A percentile compares a stretch with the other conserved stretches of the same genome.
Conservation (phyloP, 805 yeast genomes). For the Diddensiella caesifluorescens region DNA sequence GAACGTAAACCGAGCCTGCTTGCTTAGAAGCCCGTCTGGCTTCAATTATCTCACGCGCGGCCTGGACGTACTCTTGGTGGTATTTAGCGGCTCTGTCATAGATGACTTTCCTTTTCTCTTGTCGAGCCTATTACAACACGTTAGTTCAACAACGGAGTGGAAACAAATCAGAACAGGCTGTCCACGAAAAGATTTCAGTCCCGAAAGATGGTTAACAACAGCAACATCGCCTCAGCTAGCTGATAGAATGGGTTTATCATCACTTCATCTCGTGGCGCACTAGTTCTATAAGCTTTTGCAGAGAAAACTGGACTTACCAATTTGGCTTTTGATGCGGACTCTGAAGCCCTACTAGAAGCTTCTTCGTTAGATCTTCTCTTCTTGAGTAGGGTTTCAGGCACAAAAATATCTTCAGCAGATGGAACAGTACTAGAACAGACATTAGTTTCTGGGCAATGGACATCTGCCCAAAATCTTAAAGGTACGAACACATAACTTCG, state of each 20-base stretch:
- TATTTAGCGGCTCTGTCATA: constrained; percentile 94
- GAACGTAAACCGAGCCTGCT: constrained; percentile 85
- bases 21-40: constrained; percentile 95
- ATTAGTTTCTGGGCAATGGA: constrained; percentile 2
- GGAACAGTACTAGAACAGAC: constrained; percentile 44
- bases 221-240: constrained; percentile 70
- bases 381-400: constrained; percentile 55
- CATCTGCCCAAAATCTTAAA: constrained; percentile 5
- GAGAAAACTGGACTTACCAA: constrained; percentile 8
- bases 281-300: neutral
- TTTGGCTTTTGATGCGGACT: constrained; percentile 22
- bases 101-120: constrained; percentile 44
- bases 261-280: constrained; percentile 22
- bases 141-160: no score
- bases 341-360: constrained; percentile 40
- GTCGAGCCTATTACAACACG: constrained; percentile 23
- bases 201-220: constrained; percentile 84
- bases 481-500: neutral
- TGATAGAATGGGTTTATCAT: constrained; percentile 52
- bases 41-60: constrained; percentile 74
- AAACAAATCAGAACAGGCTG: neutral
- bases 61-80: constrained; percentile 87
- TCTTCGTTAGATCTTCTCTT: constrained; percentile 50
- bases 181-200: constrained; percentile 48
- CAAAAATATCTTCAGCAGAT: constrained; percentile 27